Evolutionary conservation across 306 rosid genomes (phyloP).

Genomic region (Medicago ruthenica): DNA sequence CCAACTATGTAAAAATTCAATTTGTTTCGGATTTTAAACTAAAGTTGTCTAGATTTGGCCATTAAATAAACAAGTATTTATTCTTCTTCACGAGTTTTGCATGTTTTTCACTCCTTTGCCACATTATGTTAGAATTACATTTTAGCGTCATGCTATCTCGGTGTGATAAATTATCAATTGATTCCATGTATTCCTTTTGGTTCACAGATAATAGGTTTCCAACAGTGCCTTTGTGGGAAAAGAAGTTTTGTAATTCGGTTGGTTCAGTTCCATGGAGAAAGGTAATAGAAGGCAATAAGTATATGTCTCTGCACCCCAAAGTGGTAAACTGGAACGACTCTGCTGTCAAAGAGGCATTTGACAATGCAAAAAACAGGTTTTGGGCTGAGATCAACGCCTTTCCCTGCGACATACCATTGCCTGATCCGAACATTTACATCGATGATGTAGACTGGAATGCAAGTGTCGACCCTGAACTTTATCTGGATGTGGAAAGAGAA

Average conservation of each 20-base stretch:
- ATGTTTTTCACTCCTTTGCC: not conserved
- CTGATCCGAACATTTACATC: slow-evolving; percentile 70
- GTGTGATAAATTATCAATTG: slow-evolving; percentile 34
- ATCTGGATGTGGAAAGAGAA: slow-evolving; percentile 67
- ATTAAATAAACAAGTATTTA: slow-evolving; percentile 1
- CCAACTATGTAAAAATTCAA: not conserved
- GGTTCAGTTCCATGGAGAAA: slow-evolving; percentile 77
- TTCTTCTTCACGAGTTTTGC: not conserved
- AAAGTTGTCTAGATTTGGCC: slow-evolving; percentile 21
- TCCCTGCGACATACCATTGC: slow-evolving; percentile 55
- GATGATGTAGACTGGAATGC: slow-evolving; percentile 76
- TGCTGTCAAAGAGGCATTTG: slow-evolving; percentile 80
- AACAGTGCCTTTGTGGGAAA: slow-evolving; percentile 78
- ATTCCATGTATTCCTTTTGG: slow-evolving; percentile 12
- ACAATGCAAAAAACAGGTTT: slow-evolving; percentile 69
- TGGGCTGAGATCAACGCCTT: slow-evolving; percentile 65
- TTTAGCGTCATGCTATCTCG: slow-evolving; percentile 9
- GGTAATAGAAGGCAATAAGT: slow-evolving; percentile 64
- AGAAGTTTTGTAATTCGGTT: slow-evolving; percentile 58
- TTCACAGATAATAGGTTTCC: slow-evolving; percentile 53
- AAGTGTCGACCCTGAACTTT: slow-evolving; percentile 59
- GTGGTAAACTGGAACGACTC: slow-evolving; percentile 79
- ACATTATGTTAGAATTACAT: not conserved
- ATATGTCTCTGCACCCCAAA: slow-evolving; percentile 50
- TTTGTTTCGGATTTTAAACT: slow-evolving; percentile 20